A percentile compares a stretch with the other conserved stretches of the same genome.
phyloP scores from a whole-genome alignment of 2,329 filamentous ascomycete genomes.

The Apiospora saccharicola region DNA sequence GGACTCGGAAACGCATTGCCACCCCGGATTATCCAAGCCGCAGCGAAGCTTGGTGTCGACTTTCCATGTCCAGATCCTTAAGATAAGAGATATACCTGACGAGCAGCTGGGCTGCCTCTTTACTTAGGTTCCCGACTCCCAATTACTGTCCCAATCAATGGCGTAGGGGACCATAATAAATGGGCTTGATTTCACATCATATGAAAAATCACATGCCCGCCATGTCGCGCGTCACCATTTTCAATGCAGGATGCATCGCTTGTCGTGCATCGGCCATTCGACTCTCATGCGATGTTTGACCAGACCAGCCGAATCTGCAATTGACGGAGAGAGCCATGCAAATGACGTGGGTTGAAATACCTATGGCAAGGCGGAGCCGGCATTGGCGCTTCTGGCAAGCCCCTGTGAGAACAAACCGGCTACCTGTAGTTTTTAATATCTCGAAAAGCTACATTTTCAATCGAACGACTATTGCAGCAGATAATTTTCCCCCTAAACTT shows the following conservation, averaged over 20 bases:
- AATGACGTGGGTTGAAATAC: neutral
- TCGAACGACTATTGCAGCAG: too few relatives aligned
- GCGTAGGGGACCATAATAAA: neutral
- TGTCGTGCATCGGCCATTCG: neutral
- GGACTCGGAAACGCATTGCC: neutral
- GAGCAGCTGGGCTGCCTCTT: neutral
- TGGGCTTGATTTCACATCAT: neutral
- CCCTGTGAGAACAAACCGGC: too few relatives aligned
- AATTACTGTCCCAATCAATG: neutral
- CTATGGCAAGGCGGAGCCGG: neutral
- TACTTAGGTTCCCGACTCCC: neutral
- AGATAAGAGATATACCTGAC: neutral
- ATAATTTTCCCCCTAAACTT: neutral
- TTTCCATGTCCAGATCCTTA: constrained; percentile 4
- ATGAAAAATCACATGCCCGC: too few relatives aligned
- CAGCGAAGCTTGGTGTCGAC: neutral
- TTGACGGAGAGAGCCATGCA: neutral
- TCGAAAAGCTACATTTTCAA: too few relatives aligned
- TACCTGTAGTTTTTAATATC: too few relatives aligned
- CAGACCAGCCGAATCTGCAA: neutral
- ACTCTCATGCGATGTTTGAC: too few relatives aligned
- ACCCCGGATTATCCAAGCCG: neutral
- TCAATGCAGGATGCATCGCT: neutral
- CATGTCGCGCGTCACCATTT: neutral
- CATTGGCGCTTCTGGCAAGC: neutral